Conservation (phyloP, 2,329 filamentous ascomycete genomes). For the Elsinoe australis region DNA sequence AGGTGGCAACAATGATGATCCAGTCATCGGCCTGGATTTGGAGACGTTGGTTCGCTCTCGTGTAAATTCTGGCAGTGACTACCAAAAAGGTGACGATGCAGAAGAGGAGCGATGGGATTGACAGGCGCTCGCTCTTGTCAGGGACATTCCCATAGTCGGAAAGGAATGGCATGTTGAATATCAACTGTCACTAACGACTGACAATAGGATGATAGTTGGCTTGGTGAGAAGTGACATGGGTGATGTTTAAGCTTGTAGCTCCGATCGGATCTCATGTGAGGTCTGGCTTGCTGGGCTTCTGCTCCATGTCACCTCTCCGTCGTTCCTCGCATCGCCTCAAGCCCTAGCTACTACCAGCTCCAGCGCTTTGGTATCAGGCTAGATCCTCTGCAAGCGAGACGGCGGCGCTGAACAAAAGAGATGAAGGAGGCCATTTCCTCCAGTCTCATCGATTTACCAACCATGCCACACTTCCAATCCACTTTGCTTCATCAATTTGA, state of each 20-base stretch:
- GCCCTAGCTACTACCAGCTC: no score
- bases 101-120: slow-evolving; percentile 15
- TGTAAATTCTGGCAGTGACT: slow-evolving; percentile 7
- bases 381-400: slow-evolving; percentile 2
- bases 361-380: no score
- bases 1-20: slow-evolving; percentile 13
- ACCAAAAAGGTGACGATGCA: slow-evolving; percentile 2
- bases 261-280: slow-evolving; percentile 6
- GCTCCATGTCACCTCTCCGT: background rate
- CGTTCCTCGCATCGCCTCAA: background rate
- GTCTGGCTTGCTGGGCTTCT: background rate
- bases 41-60: background rate
- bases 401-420: slow-evolving; percentile 8
- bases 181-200: background rate
- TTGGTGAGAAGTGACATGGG: background rate
- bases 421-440: slow-evolving; percentile 10
- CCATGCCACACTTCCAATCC: background rate
- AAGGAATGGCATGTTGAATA: slow-evolving; percentile 6
- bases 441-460: background rate
- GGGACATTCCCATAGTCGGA: slow-evolving; percentile 8
- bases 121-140: slow-evolving; percentile 9
- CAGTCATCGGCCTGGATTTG: slow-evolving; percentile 13
- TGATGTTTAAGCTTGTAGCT: slow-evolving; percentile 3
- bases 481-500: slow-evolving; percentile 11
- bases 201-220: background rate